phyloP scores from a whole-genome alignment of 495 filamentous ascomycete species.

The Geoglossum glabrum region DNA sequence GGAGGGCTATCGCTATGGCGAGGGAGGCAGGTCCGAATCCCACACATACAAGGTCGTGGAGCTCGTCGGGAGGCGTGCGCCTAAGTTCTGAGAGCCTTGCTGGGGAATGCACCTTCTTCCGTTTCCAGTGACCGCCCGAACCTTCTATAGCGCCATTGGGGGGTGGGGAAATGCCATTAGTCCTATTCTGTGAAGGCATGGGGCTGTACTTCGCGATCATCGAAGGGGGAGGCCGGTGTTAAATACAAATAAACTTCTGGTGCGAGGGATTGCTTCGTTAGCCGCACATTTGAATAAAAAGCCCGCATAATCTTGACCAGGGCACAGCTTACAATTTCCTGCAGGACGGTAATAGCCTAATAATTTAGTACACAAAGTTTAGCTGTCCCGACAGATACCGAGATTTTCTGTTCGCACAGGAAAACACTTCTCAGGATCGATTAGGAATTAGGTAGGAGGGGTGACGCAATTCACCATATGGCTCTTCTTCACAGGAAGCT shows the following conservation, averaged over 20 bases:
- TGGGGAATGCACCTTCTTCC: neutral
- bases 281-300: too few relatives aligned
- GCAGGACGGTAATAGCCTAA: too few relatives aligned
- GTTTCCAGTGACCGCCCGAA: neutral
- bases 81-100: conserved; percentile 16
- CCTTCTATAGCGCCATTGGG: neutral
- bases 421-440: neutral
- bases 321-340: too few relatives aligned
- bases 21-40: conserved; percentile 89
- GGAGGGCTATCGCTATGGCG: conserved; percentile 75
- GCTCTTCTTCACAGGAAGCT: too few relatives aligned
- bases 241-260: too few relatives aligned
- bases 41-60: conserved; percentile 72
- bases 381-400: neutral
- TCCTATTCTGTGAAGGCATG: neutral
- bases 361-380: neutral
- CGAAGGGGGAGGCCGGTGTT: too few relatives aligned
- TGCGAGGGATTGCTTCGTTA: too few relatives aligned
- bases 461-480: too few relatives aligned
- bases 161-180: neutral
- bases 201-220: too few relatives aligned
- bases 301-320: too few relatives aligned
- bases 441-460: neutral
- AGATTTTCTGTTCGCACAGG: neutral
- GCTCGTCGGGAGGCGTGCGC: conserved; percentile 26